Conservation (phyloP, 257 asterid species). For the Schizonepeta tenuifolia region DNA sequence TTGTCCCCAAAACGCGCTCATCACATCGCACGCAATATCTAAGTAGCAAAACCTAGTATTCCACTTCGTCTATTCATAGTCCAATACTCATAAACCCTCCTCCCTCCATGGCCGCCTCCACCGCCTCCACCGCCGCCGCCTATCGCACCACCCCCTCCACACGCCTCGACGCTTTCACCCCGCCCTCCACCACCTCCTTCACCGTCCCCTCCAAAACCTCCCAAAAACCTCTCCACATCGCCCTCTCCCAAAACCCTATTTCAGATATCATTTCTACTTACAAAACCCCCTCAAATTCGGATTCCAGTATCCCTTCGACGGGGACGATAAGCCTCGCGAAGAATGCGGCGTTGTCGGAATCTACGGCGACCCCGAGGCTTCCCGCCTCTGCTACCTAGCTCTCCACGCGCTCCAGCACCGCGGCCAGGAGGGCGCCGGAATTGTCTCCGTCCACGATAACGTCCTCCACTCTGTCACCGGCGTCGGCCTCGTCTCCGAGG, state of each 20-base stretch:
- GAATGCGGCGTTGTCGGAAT: slow-evolving; percentile 96
- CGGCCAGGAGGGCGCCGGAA: slow-evolving; percentile 97
- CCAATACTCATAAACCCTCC: slow-evolving; percentile 1
- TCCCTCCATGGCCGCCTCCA: slow-evolving; percentile 35
- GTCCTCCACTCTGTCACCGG: slow-evolving; percentile 82
- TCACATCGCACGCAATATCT: no score
- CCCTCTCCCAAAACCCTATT: slow-evolving; percentile 55
- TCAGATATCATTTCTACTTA: slow-evolving; percentile 43
- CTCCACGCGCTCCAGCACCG: slow-evolving; percentile 97
- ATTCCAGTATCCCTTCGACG: slow-evolving; percentile 13
- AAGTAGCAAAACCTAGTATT: slow-evolving; percentile 43
- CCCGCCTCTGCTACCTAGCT: slow-evolving; percentile 81
- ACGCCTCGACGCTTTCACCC: slow-evolving; percentile 21
- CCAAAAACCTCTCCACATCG: slow-evolving; percentile 38
- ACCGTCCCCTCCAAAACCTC: slow-evolving; percentile 29
- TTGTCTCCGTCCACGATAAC: slow-evolving; percentile 73
- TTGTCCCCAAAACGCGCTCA: no score
- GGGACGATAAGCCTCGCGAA: slow-evolving; percentile 75
- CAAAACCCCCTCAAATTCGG: slow-evolving; percentile 38
- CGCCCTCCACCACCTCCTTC: slow-evolving; percentile 18
- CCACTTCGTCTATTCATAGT: slow-evolving; percentile 5
- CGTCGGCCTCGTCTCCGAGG: slow-evolving; percentile 88
- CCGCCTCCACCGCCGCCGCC: slow-evolving; percentile 39
- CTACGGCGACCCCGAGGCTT: slow-evolving; percentile 86
- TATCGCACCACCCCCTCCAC: slow-evolving; percentile 28